Percentiles rank a stretch among this genome's conserved stretches.
phyloP scores from a whole-genome alignment of 2,329 filamentous ascomycete genomes.

The Diatrype stigma region DNA sequence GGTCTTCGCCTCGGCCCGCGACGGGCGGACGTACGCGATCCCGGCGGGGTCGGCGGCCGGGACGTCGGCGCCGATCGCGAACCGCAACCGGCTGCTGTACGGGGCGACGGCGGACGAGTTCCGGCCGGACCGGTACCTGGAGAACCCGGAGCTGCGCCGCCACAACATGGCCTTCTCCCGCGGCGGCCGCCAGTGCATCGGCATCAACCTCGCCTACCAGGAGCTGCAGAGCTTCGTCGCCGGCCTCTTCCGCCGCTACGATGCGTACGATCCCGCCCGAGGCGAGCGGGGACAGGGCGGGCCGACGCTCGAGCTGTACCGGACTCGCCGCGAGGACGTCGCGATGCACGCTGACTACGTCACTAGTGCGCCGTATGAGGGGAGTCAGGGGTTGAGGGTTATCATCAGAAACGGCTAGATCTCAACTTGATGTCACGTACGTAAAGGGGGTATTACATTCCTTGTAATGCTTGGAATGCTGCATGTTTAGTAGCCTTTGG shows the following conservation, averaged over 20 bases:
- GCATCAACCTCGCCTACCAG: constrained; percentile 21
- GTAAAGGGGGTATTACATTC: too few relatives aligned
- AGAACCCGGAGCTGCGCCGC: constrained; percentile 17
- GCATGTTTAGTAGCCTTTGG: too few relatives aligned
- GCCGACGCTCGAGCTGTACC: constrained; percentile 21
- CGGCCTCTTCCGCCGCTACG: constrained; percentile 18
- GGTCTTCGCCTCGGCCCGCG: constrained; percentile 19
- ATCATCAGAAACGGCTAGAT: constrained; percentile 7
- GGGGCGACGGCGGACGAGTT: constrained; percentile 13
- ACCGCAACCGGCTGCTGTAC: constrained; percentile 18
- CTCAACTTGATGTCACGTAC: too few relatives aligned
- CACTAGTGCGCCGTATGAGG: constrained; percentile 13
- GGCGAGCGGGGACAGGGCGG: constrained; percentile 18
- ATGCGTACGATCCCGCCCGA: constrained; percentile 15
- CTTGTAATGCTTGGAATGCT: too few relatives aligned
- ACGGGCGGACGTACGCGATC: constrained; percentile 13
- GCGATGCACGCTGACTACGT: constrained; percentile 17
- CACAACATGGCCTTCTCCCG: constrained; percentile 18
- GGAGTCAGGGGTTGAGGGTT: constrained; percentile 19
- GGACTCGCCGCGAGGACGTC: constrained; percentile 16
- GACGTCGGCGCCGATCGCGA: constrained; percentile 18
- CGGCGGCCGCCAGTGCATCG: constrained; percentile 20
- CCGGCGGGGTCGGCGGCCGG: constrained; percentile 14
- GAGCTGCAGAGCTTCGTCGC: constrained; percentile 21
- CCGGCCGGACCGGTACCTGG: constrained; percentile 21